Evolutionary conservation across 441 rosid genomes (phyloP).

Genomic region (Flueggea neowawraea): DNA sequence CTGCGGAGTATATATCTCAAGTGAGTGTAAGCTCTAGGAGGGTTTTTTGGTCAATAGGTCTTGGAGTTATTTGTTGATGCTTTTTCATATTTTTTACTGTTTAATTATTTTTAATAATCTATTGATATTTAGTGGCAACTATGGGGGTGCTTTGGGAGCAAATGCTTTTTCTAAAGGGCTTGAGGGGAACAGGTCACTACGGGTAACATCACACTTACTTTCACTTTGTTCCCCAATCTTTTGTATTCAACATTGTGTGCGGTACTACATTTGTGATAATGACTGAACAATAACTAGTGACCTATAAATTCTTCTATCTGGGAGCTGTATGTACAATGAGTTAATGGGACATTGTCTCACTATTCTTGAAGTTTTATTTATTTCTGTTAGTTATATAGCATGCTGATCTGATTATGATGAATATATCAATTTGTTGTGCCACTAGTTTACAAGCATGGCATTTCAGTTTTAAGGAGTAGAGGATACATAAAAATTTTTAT

Average conservation of each 20-base stretch:
- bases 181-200: constrained; percentile 78
- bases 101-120: constrained; percentile 25
- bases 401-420: too few species aligned
- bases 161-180: constrained; percentile 95
- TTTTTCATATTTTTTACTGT: constrained; percentile 18
- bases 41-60: too few species aligned
- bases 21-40: constrained; percentile 42
- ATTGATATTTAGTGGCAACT: constrained; percentile 70
- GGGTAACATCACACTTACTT: constrained; percentile 39
- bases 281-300: neutral
- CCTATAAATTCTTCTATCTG: neutral
- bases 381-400: neutral
- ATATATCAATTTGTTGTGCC: too few species aligned
- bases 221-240: neutral
- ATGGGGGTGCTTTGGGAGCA: constrained; percentile 96
- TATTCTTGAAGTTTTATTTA: neutral
- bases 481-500: constrained; percentile 13
- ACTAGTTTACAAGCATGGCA: neutral
- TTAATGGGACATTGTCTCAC: too few species aligned
- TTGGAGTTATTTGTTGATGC: constrained; percentile 10
- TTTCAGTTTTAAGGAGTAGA: constrained; percentile 1
- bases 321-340: too few species aligned
- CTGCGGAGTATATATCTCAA: constrained; percentile 77
- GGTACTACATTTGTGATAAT: constrained; percentile 3
- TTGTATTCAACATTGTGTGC: neutral